phyloP scores from a whole-genome alignment of 1,139 yeast species.

The Petasospora fabianii region DNA sequence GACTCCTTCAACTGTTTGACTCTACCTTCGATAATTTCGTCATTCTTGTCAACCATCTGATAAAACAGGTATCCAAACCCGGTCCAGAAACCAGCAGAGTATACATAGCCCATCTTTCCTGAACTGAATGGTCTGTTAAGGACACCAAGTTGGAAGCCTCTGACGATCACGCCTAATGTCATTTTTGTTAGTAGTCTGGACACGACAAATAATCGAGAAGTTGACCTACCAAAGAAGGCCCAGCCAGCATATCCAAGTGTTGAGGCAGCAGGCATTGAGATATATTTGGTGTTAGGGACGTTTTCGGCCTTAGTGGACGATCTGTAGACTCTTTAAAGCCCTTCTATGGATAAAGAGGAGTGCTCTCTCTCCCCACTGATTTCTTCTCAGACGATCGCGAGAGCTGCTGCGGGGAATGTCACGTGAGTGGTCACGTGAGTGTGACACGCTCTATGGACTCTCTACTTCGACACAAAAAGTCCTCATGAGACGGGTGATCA shows the following conservation, averaged over 20 bases:
- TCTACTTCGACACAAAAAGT: too few relatives aligned
- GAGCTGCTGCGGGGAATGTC: too few relatives aligned
- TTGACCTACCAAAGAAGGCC: constrained; percentile 24
- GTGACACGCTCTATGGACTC: too few relatives aligned
- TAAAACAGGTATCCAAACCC: constrained; percentile 36
- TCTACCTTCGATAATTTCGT: constrained; percentile 33
- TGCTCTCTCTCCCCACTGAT: too few relatives aligned
- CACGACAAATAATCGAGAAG: neutral
- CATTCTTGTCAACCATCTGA: constrained; percentile 34
- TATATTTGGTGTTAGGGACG: neutral
- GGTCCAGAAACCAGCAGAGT: constrained; percentile 38
- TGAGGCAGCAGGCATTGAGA: constrained; percentile 25
- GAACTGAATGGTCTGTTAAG: constrained; percentile 34
- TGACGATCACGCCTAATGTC: constrained; percentile 33
- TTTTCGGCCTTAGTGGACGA: neutral
- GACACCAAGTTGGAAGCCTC: constrained; percentile 39
- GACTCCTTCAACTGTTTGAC: constrained; percentile 33
- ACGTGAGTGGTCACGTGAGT: too few relatives aligned
- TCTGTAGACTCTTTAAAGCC: too few relatives aligned
- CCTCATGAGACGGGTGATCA: too few relatives aligned
- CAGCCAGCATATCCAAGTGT: constrained; percentile 24
- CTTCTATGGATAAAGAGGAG: too few relatives aligned
- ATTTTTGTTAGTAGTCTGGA: constrained; percentile 1
- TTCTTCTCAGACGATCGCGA: too few relatives aligned
- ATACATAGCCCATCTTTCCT: constrained; percentile 36